Base-by-base conservation (phyloP, 75 land plant species). In the Cupressus sempervirens region DNA sequence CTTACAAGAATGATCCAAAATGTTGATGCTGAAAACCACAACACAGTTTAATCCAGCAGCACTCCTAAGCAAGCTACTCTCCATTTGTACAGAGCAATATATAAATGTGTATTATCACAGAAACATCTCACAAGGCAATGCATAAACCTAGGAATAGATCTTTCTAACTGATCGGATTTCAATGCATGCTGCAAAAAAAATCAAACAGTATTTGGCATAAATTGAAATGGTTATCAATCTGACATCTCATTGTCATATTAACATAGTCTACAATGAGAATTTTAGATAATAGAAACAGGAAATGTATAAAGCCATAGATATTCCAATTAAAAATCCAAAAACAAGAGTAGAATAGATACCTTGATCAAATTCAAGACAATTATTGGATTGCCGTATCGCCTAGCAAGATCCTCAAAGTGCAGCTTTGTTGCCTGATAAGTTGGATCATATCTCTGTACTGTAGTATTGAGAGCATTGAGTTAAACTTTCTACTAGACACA, bases 371-470 rank as follows among this genome's bases (percentile, higher is more conserved):
- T 98, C 45, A 98, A 86, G 48, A 96, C 89, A 88, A 98, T 96
- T 52, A 98, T 95, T n/a, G 99, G 99, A 92, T 96, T 92, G 12
- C 99, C 99, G 86, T 96, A 98, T 92, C 99, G 89, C 56, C 41
- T 84, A 50, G 91, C 92, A 76, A 98, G 93, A 87, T 98, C 99
- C 87, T 98, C 96, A 90, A 98, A 98, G 81, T 98, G 99, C 84
- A 94, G 84, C 84, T 87, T 93, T 12, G 99, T 96, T 73, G 99
- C 94, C 82, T 94, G 90, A 85, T 98, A 98, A 18, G 98, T 93
- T 12, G 99, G 99, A 91, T 98, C 98, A 88, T 96, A 94, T 83
- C 98, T 91, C 85, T 98, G 99, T 77, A 98, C 98, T 98, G 93
- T 80, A 83, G 73, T 7, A 54, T 35, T 68, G 36, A 43, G 76